Evolutionary conservation across 2,329 filamentous ascomycete genomes (phyloP).

Genomic region (Juglanconis oblonga): DNA sequence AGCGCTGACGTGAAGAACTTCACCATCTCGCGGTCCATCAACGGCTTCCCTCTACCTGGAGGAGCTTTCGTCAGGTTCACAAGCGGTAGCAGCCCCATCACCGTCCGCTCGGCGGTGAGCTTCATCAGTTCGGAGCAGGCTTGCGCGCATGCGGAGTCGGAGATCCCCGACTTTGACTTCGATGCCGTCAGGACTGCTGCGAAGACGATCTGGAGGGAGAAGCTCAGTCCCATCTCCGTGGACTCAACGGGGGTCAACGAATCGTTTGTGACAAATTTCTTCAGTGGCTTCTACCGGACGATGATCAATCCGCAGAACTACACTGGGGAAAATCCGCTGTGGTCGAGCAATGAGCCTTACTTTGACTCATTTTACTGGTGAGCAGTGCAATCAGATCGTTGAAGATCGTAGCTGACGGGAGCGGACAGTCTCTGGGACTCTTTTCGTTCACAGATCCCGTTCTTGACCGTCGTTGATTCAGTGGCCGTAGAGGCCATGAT

Average conservation of each 20-base stretch:
- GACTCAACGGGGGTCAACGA: constrained; percentile 49
- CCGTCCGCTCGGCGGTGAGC: constrained; percentile 65
- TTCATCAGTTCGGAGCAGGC: constrained; percentile 66
- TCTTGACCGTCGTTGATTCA: constrained; percentile 68
- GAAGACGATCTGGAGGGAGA: constrained; percentile 56
- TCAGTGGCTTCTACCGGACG: constrained; percentile 69
- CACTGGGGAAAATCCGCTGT: constrained; percentile 68
- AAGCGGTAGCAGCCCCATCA: constrained; percentile 47
- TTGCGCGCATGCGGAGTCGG: constrained; percentile 64
- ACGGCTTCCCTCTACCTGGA: constrained; percentile 53
- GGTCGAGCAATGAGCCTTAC: constrained; percentile 65
- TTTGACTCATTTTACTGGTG: constrained; percentile 74
- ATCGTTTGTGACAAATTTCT: constrained; percentile 61
- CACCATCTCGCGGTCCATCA: constrained; percentile 46
- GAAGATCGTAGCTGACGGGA: constrained; percentile 11
- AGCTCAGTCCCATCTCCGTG: constrained; percentile 57
- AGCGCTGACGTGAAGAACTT: constrained; percentile 45
- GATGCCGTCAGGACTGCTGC: constrained; percentile 49
- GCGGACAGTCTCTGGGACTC: constrained; percentile 61
- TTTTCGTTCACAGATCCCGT: constrained; percentile 66
- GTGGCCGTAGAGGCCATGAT: constrained; percentile 63
- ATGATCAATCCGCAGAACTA: constrained; percentile 74
- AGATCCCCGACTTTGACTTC: constrained; percentile 69
- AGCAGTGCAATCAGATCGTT: constrained; percentile 15
- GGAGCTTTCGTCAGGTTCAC: constrained; percentile 65